phyloP scores from a whole-genome alignment of 768 basidiomycete species.

The Imleria badia region DNA sequence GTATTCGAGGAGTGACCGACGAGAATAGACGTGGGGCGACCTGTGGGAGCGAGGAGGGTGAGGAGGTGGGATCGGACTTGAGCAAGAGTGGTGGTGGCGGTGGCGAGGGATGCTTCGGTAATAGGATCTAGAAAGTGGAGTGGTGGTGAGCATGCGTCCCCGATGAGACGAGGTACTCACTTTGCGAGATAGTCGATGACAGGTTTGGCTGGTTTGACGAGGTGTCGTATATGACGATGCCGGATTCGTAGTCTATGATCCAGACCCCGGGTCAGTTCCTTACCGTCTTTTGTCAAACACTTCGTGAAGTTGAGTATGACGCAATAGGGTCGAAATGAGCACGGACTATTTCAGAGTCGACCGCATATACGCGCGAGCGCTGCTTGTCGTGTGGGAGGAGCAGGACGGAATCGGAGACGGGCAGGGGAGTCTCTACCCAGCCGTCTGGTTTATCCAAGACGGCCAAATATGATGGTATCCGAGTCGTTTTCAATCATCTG shows the following conservation, averaged over 20 bases:
- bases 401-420: slow-evolving; percentile 31
- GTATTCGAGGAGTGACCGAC: slow-evolving; percentile 94
- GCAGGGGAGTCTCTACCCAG: slow-evolving; percentile 81
- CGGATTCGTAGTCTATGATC: too few relatives aligned
- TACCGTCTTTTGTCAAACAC: slow-evolving; percentile 90
- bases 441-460: slow-evolving; percentile 64
- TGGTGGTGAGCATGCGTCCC: neutral
- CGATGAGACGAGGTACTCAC: slow-evolving; percentile 39
- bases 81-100: slow-evolving; percentile 81
- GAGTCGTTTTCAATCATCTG: slow-evolving; percentile 97
- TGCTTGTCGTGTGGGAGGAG: slow-evolving; percentile 31
- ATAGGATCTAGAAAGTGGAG: too few relatives aligned
- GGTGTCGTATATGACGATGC: too few relatives aligned
- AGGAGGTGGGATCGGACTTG: too few relatives aligned
- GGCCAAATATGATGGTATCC: slow-evolving; percentile 81
- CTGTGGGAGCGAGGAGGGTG: slow-evolving; percentile 53
- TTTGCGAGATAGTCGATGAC: slow-evolving; percentile 96
- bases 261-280: slow-evolving; percentile 85
- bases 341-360: slow-evolving; percentile 97
- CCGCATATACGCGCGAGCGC: slow-evolving; percentile 63
- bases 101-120: slow-evolving; percentile 66
- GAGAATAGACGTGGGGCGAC: slow-evolving; percentile 67
- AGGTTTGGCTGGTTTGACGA: slow-evolving; percentile 85
- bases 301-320: slow-evolving; percentile 29
- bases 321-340: neutral